Conservation (phyloP, 495 filamentous ascomycete genomes). For the Aspergillus nanangensis region DNA sequence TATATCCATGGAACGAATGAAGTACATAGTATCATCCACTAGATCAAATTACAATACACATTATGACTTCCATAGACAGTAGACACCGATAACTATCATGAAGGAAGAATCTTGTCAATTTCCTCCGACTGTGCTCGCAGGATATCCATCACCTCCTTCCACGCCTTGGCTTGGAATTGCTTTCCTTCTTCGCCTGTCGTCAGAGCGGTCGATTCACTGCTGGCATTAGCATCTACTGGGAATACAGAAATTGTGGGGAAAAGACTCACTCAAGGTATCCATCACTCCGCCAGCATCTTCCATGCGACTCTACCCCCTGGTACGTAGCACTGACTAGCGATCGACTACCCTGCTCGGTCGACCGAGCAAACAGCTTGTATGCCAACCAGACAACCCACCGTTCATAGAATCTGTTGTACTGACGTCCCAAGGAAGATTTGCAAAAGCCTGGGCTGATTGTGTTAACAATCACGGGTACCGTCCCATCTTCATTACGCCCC, state of each 20-base stretch:
- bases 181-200: slow-evolving; percentile 29
- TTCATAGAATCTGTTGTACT: slow-evolving; percentile 36
- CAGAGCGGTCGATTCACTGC: slow-evolving; percentile 35
- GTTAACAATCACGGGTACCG: slow-evolving; percentile 39
- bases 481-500: slow-evolving; percentile 29
- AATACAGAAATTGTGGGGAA: neutral
- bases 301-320: slow-evolving; percentile 45
- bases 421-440: slow-evolving; percentile 32
- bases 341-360: slow-evolving; percentile 45
- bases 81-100: no score
- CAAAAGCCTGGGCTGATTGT: slow-evolving; percentile 44
- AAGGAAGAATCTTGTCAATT: slow-evolving; percentile 12
- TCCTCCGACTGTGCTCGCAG: slow-evolving; percentile 23
- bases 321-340: slow-evolving; percentile 47
- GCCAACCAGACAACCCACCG: slow-evolving; percentile 31
- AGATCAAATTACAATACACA: no score
- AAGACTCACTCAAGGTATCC: slow-evolving; percentile 38
- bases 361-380: slow-evolving; percentile 40
- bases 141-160: slow-evolving; percentile 35
- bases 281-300: slow-evolving; percentile 46
- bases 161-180: slow-evolving; percentile 32
- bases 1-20: neutral
- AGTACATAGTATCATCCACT: no score
- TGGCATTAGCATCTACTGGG: slow-evolving; percentile 3
- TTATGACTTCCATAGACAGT: no score